Percentiles rank a stretch among this genome's conserved stretches.
Evolutionary conservation across 345 rosid species (phyloP).

Genomic region (Gossypium mustelinum): DNA sequence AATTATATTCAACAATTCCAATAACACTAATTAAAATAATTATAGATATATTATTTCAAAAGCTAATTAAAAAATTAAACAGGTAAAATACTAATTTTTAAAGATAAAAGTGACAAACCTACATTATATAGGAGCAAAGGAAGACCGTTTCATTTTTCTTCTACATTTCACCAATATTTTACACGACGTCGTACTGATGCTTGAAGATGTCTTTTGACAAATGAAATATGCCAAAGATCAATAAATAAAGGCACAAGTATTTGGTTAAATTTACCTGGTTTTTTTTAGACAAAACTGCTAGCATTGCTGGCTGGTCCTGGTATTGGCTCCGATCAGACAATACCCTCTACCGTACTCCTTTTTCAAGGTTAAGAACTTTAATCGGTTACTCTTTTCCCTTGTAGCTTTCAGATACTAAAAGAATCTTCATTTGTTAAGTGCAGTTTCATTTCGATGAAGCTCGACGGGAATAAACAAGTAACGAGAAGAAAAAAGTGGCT

Average conservation of each 20-base stretch:
- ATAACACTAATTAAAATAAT: too few relatives aligned
- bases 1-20: too few relatives aligned
- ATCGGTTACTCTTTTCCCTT: background rate
- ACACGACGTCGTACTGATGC: conserved; percentile 10
- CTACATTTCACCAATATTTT: conserved; percentile 18
- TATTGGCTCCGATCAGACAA: background rate
- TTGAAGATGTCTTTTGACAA: background rate
- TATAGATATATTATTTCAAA: too few relatives aligned
- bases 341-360: background rate
- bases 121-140: background rate
- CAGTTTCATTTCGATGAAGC: conserved; percentile 15
- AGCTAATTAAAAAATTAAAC: too few relatives aligned
- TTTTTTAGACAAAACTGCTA: background rate
- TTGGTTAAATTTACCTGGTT: background rate
- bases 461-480: conserved; percentile 14
- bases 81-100: too few relatives aligned
- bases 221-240: background rate
- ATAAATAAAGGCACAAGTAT: background rate
- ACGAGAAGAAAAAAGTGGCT: conserved; percentile 1
- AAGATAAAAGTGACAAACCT: too few relatives aligned
- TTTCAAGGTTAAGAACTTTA: background rate
- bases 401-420: conserved; percentile 13
- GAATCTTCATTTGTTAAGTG: conserved; percentile 7
- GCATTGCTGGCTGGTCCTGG: background rate
- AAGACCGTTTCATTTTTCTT: background rate